These are phyloP conservation scores for Colletotrichum musae DNA, from an alignment of 2,329 filamentous ascomycete species.

Conservation along the genomic window DNA sequence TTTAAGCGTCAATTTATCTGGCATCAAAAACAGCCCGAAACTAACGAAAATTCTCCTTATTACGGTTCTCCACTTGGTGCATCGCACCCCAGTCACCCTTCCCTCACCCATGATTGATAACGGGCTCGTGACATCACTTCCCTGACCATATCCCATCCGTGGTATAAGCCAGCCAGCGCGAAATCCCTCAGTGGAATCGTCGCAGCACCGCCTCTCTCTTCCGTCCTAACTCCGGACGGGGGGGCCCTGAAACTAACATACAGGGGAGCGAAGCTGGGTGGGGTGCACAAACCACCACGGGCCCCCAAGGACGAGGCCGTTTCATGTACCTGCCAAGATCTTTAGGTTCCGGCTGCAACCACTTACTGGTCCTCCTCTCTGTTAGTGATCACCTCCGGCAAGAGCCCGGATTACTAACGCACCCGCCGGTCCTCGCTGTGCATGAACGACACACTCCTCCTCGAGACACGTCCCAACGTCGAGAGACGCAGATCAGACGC, in stretches of 20 bases:
- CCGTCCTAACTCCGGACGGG: conserved; percentile 17
- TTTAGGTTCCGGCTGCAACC: not conserved
- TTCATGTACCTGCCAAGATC: conserved; percentile 13
- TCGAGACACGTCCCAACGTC: not conserved
- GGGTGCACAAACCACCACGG: not conserved
- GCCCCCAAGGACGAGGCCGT: not conserved
- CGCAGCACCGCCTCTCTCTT: not conserved
- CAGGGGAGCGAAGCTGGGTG: no score
- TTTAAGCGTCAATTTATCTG: conserved; percentile 21
- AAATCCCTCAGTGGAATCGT: not conserved
- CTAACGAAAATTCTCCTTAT: conserved; percentile 10
- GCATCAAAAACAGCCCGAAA: not conserved
- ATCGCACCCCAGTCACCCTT: not conserved
- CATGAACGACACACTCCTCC: not conserved
- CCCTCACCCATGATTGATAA: not conserved
- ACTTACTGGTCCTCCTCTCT: not conserved
- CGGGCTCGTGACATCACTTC: conserved; percentile 1
- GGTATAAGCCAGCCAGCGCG: not conserved
- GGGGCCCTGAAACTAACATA: not conserved
- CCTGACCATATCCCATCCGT: not conserved
- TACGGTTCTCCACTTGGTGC: not conserved
- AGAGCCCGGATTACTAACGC: not conserved
- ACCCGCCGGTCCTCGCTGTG: not conserved
- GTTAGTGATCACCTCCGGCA: not conserved
- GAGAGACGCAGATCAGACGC: conserved; percentile 18